A percentile compares a stretch with the other conserved stretches of the same genome.
phyloP scores from a whole-genome alignment of 2,329 filamentous ascomycete genomes.

The Pezicula carpinea region DNA sequence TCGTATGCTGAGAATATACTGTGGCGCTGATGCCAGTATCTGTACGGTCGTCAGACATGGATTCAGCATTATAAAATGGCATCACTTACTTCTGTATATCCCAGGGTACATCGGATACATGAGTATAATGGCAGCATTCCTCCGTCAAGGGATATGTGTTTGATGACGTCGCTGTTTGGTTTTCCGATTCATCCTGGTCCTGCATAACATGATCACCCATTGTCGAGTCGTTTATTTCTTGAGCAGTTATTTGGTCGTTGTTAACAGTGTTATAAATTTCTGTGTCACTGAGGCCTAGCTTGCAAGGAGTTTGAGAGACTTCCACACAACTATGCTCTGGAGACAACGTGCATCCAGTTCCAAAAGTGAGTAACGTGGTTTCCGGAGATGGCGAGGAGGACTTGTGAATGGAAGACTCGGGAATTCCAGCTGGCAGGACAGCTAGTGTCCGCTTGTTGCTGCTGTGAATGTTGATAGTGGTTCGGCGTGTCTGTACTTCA shows the following conservation, averaged over 20 bases:
- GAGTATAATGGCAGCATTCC: slow-evolving; percentile 71
- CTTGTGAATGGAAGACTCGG: no score
- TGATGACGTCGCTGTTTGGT: not conserved
- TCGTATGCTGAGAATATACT: slow-evolving; percentile 86
- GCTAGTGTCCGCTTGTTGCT: no score
- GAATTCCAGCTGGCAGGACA: no score
- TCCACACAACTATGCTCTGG: no score
- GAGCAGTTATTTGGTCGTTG: not conserved
- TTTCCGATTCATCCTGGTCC: not conserved
- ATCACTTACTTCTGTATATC: slow-evolving; percentile 73
- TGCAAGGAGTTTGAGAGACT: no score
- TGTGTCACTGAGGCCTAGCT: no score
- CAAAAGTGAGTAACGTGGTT: no score
- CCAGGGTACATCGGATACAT: slow-evolving; percentile 67
- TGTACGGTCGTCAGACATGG: slow-evolving; percentile 30
- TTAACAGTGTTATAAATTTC: no score
- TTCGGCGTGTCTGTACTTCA: no score
- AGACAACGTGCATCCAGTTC: no score
- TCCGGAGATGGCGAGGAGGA: no score
- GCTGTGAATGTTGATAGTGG: no score
- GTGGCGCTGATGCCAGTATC: slow-evolving; percentile 88
- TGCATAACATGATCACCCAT: not conserved
- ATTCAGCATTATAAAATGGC: not conserved
- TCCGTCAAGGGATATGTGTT: slow-evolving; percentile 44
- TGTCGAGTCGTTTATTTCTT: not conserved